These are phyloP conservation scores for Fusarium tuaranense DNA, from an alignment of 2,329 filamentous ascomycete species.

Conservation along the genomic window DNA sequence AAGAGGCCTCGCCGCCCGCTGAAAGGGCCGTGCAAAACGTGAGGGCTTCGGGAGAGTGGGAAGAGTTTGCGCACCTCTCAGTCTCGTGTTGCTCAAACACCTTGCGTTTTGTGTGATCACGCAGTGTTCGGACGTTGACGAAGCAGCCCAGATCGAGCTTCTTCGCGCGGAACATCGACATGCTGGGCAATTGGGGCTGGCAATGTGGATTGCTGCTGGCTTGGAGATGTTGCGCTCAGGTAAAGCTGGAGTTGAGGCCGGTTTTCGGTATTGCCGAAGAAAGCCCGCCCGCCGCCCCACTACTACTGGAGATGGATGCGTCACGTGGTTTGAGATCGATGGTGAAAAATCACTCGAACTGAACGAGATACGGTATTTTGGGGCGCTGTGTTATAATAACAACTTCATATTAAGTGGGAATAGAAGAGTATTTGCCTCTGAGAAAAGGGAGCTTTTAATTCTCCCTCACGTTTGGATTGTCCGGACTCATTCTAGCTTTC, in stretches of 20 bases:
- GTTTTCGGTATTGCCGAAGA: constrained; percentile 25
- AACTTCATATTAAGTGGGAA: not conserved
- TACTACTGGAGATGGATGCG: not conserved
- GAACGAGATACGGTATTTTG: not conserved
- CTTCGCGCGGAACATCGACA: constrained; percentile 90
- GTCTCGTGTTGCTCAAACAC: constrained; percentile 89
- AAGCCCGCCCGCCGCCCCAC: not conserved
- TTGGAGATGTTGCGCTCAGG: constrained; percentile 19
- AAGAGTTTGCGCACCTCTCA: constrained; percentile 74
- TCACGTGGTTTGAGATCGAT: not conserved
- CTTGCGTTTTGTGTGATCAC: constrained; percentile 97
- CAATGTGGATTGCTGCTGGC: constrained; percentile 31
- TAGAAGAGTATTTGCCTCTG: not conserved
- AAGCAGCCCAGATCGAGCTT: constrained; percentile 91
- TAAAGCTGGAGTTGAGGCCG: constrained; percentile 18
- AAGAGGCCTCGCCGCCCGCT: not conserved
- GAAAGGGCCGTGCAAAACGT: not conserved
- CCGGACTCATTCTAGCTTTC: not conserved
- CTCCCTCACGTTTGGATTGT: not conserved
- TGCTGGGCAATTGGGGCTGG: constrained; percentile 55
- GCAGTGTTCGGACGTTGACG: constrained; percentile 86
- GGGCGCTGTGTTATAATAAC: not conserved
- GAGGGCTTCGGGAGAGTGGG: not conserved
- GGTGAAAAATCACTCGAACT: not conserved
- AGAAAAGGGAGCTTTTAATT: not conserved